Conservation (phyloP, 2,329 filamentous ascomycete species). For the Paradendryphiella salina region DNA sequence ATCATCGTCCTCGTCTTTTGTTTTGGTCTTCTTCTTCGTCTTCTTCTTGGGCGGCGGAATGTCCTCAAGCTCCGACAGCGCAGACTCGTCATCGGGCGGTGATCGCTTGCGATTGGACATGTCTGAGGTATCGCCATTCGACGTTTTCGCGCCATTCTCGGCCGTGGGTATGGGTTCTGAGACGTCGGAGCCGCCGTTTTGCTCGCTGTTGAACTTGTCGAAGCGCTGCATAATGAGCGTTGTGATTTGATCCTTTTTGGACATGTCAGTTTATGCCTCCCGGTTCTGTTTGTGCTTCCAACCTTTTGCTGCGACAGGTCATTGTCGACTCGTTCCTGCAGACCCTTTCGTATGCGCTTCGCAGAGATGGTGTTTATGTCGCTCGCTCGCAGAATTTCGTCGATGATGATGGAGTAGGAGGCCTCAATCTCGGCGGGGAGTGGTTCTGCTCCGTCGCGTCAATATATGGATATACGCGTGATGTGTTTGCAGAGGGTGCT, state of each 20-base stretch:
- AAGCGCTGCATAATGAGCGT: conserved; percentile 55
- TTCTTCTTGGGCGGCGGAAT: conserved; percentile 53
- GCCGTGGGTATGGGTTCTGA: conserved; percentile 47
- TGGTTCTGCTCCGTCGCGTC: conserved; percentile 24
- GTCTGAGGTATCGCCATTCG: conserved; percentile 30
- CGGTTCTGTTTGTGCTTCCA: conserved; percentile 11
- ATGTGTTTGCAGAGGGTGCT: conserved; percentile 10
- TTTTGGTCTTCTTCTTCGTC: conserved; percentile 70
- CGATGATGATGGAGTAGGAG: conserved; percentile 62
- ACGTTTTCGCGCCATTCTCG: conserved; percentile 37
- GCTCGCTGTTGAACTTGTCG: conserved; percentile 51
- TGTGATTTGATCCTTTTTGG: conserved; percentile 50
- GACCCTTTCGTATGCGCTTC: conserved; percentile 66
- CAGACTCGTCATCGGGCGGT: conserved; percentile 46
- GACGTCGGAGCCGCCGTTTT: conserved; percentile 38
- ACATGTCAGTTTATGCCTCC: conserved; percentile 18
- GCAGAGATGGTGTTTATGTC: conserved; percentile 67
- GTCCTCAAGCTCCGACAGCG: conserved; percentile 48
- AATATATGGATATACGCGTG: conserved; percentile 14
- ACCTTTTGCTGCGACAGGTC: conserved; percentile 67
- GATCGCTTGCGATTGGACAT: conserved; percentile 49
- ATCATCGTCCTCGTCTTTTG: conserved; percentile 75
- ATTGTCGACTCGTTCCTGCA: conserved; percentile 63
- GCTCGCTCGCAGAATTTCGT: conserved; percentile 62
- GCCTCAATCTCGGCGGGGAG: conserved; percentile 55